Evolutionary conservation across 495 filamentous ascomycete genomes (phyloP).

Genomic region (Cercophora scortea): DNA sequence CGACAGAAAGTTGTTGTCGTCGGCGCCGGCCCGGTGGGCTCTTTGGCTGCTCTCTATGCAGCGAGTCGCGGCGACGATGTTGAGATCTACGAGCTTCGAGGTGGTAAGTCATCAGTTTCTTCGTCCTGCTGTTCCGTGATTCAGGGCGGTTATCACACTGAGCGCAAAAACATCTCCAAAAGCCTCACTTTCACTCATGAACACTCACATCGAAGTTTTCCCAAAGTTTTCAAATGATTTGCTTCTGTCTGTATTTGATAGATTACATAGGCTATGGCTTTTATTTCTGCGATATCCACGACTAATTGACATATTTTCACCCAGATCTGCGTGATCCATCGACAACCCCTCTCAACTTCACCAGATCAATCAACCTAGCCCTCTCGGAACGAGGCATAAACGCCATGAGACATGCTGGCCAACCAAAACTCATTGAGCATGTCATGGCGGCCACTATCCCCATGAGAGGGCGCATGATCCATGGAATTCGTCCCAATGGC

Average conservation of each 20-base stretch:
- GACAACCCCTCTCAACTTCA: slow-evolving; percentile 88
- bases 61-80: slow-evolving; percentile 80
- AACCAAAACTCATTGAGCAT: slow-evolving; percentile 58
- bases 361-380: slow-evolving; percentile 94
- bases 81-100: slow-evolving; percentile 88
- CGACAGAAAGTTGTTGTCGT: slow-evolving; percentile 71
- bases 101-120: slow-evolving; percentile 52
- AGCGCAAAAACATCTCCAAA: neutral
- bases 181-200: neutral
- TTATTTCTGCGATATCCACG: no score
- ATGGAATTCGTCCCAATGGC: slow-evolving; percentile 58
- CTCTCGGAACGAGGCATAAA: slow-evolving; percentile 92
- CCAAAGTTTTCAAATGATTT: no score
- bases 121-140: no score
- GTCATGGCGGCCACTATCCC: slow-evolving; percentile 75
- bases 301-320: no score
- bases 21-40: slow-evolving; percentile 88
- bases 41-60: slow-evolving; percentile 87
- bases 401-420: slow-evolving; percentile 61
- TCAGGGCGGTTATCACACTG: no score
- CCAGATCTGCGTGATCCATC: slow-evolving; percentile 78
- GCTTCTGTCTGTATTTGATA: no score
- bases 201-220: neutral
- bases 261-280: no score
- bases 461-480: slow-evolving; percentile 97